phyloP scores from a whole-genome alignment of 768 basidiomycete genomes.

The Lactifluus echinatus region DNA sequence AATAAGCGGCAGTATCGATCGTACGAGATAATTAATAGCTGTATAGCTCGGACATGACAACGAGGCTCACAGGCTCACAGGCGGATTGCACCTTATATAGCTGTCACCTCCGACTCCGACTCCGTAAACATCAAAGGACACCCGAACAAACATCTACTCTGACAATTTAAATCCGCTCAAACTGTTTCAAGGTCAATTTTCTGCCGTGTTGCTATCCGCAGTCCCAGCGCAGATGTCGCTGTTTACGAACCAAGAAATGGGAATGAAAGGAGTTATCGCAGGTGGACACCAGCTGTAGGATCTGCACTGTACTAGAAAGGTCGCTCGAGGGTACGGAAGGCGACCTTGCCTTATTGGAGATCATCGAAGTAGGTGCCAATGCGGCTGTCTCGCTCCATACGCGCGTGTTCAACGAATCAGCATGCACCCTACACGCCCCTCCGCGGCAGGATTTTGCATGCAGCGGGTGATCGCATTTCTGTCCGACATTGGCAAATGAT shows the following conservation, averaged over 20 bases:
- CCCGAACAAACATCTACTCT: neutral
- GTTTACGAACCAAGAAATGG: neutral
- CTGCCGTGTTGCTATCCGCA: too few species aligned
- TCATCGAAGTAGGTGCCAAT: neutral
- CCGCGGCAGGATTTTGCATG: neutral
- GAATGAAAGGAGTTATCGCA: neutral
- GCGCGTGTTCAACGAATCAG: neutral
- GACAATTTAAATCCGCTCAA: neutral
- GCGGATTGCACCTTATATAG: neutral
- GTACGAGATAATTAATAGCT: neutral
- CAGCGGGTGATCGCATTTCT: neutral
- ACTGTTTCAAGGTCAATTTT: neutral
- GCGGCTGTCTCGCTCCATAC: neutral
- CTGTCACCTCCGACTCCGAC: too few species aligned
- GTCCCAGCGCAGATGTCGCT: too few species aligned
- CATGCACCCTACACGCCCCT: neutral
- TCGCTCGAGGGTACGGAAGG: neutral
- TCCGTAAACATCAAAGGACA: too few species aligned
- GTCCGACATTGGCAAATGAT: neutral
- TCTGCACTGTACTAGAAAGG: neutral
- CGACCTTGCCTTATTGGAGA: neutral
- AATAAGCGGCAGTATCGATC: too few species aligned
- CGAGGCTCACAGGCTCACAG: neutral
- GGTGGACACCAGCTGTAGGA: neutral
- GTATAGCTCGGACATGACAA: neutral